Evolutionary conservation across 257 asterid genomes (phyloP).

Genomic region (Nicotiana noctiflora): DNA sequence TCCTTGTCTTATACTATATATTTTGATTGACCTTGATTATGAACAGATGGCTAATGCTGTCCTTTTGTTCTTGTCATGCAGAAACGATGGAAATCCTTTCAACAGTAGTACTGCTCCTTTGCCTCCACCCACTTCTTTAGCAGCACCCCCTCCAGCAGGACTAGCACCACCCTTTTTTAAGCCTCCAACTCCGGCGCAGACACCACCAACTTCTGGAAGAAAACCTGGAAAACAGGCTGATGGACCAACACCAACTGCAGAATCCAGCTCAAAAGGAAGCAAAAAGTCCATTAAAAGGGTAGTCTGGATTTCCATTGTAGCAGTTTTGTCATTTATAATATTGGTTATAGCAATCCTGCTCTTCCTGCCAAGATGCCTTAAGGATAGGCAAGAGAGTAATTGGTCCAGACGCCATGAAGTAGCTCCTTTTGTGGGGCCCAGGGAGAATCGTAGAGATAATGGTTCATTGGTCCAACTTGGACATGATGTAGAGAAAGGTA

Average conservation of each 20-base stretch:
- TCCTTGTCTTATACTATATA: not conserved
- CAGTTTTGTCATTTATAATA: constrained; percentile 52
- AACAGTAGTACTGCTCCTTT: constrained; percentile 48
- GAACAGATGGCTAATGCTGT: not conserved
- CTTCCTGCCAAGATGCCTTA: constrained; percentile 64
- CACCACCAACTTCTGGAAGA: constrained; percentile 49
- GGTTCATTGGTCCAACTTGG: constrained; percentile 43
- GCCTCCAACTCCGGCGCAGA: constrained; percentile 29
- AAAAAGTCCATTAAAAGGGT: constrained; percentile 54
- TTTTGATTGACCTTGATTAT: not conserved
- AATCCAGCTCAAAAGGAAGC: constrained; percentile 39
- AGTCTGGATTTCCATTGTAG: constrained; percentile 76
- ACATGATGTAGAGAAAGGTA: constrained; percentile 72
- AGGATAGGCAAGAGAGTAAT: constrained; percentile 41
- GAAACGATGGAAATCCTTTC: constrained; percentile 74
- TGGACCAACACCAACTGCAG: constrained; percentile 57
- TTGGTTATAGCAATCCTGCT: constrained; percentile 62
- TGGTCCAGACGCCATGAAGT: constrained; percentile 79
- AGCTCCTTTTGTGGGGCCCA: constrained; percentile 56
- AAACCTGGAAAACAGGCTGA: constrained; percentile 47
- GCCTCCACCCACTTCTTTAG: constrained; percentile 52
- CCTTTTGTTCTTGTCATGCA: constrained; percentile 31
- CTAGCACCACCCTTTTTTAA: constrained; percentile 60
- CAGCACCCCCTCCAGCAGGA: constrained; percentile 45
- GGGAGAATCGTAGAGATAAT: constrained; percentile 61